phyloP scores from a whole-genome alignment of 2,329 filamentous ascomycete genomes.

The Tolypocladium tropicale region DNA sequence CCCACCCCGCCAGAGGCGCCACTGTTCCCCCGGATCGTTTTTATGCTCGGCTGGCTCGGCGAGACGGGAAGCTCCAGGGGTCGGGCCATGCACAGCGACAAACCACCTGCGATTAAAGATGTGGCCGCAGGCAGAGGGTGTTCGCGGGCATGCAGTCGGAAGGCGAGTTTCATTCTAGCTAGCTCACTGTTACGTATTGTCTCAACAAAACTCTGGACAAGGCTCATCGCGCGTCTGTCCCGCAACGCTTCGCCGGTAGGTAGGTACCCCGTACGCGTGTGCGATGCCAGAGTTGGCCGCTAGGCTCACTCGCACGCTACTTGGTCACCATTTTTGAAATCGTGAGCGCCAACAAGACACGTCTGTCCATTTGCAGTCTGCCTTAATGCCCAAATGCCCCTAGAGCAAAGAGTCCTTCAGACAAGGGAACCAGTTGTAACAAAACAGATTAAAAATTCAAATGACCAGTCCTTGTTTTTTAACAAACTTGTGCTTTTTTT shows the following conservation, averaged over 20 bases:
- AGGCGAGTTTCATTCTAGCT: neutral
- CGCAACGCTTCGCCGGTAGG: neutral
- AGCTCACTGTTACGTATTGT: neutral
- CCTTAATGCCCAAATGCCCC: neutral
- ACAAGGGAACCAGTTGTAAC: neutral
- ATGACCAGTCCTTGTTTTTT: constrained; percentile 3
- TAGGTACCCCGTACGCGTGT: too few species aligned
- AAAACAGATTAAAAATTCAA: constrained; percentile 12
- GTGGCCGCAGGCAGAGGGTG: neutral
- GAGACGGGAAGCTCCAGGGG: neutral
- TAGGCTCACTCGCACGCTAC: too few species aligned
- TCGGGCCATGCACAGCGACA: neutral
- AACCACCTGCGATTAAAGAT: neutral
- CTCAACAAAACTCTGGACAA: too few species aligned
- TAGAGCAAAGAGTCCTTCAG: neutral
- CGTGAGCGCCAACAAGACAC: too few species aligned
- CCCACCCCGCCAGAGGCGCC: neutral
- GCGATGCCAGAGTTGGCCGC: too few species aligned
- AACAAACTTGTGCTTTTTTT: neutral
- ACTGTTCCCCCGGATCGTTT: neutral
- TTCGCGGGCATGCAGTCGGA: neutral
- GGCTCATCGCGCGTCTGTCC: neutral
- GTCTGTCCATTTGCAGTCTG: neutral
- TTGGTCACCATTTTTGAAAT: too few species aligned
- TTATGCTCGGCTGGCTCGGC: neutral